Conservation (phyloP, 2,329 filamentous ascomycete genomes). For the Westerdykella ornata region DNA sequence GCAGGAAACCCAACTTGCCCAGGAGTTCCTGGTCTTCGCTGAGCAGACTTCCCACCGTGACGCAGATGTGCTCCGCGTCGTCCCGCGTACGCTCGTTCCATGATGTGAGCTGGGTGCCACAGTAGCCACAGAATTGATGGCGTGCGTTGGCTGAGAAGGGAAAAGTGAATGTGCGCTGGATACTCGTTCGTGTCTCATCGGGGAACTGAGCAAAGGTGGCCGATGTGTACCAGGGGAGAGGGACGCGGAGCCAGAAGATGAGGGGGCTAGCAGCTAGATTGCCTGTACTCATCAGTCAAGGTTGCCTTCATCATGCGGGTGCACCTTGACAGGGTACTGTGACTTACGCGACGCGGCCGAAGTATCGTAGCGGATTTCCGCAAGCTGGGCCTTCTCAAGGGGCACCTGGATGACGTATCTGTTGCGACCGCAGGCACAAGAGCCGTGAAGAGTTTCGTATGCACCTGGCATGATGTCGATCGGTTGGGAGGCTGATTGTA, state of each 20-base stretch:
- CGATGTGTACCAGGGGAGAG: constrained; percentile 72
- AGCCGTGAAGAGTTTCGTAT: constrained; percentile 57
- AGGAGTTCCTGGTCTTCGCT: constrained; percentile 64
- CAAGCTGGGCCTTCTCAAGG: constrained; percentile 56
- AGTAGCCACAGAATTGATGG: constrained; percentile 85
- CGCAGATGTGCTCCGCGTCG: constrained; percentile 71
- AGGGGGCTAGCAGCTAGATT: constrained; percentile 63
- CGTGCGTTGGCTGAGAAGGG: constrained; percentile 48
- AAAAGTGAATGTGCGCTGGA: constrained; percentile 42
- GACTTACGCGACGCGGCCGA: constrained; percentile 64
- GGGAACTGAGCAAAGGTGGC: constrained; percentile 67
- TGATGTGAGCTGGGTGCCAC: constrained; percentile 75
- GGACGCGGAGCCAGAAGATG: constrained; percentile 75
- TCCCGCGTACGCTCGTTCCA: constrained; percentile 68
- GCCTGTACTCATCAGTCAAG: constrained; percentile 39
- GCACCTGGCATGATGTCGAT: constrained; percentile 7
- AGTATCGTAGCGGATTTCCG: constrained; percentile 59
- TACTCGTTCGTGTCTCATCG: constrained; percentile 56
- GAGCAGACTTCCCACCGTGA: constrained; percentile 72
- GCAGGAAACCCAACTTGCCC: constrained; percentile 68
- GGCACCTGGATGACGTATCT: constrained; percentile 71
- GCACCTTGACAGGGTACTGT: background rate
- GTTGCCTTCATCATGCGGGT: background rate
- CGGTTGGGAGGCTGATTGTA: too few relatives aligned
- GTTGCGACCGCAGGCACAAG: constrained; percentile 81